Evolutionary conservation across 2,329 filamentous ascomycete genomes (phyloP).

Genomic region (Ophiosphaerella herpotricha): DNA sequence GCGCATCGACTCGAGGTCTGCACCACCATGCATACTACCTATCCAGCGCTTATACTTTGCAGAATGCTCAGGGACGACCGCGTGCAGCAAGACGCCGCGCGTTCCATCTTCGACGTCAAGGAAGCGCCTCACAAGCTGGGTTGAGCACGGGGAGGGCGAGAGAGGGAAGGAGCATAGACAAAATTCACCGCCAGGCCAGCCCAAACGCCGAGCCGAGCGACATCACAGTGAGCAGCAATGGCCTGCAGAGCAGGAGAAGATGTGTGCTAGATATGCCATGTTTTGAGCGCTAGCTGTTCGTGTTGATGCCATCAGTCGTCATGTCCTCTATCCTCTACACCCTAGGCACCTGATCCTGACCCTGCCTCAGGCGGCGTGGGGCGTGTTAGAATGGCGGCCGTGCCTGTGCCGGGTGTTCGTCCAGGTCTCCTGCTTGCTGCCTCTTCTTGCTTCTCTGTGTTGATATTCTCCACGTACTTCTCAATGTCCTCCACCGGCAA

Average conservation of each 20-base stretch:
- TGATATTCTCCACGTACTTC: constrained; percentile 96
- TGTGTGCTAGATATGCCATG: constrained; percentile 32
- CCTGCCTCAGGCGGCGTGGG: constrained; percentile 51
- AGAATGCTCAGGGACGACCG: constrained; percentile 93
- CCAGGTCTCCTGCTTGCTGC: constrained; percentile 86
- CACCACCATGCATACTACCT: neutral
- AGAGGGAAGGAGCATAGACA: neutral
- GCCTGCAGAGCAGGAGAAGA: constrained; percentile 2
- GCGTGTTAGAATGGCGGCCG: constrained; percentile 73
- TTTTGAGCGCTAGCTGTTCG: constrained; percentile 28
- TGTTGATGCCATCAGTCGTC: constrained; percentile 30
- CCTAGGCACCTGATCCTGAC: constrained; percentile 36
- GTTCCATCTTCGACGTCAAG: constrained; percentile 76
- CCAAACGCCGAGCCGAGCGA: constrained; percentile 6
- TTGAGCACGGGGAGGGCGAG: constrained; percentile 49
- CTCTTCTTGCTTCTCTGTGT: constrained; percentile 99
- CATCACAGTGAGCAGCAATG: constrained; percentile 17
- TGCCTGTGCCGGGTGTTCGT: constrained; percentile 67
- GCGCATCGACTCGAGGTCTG: constrained; percentile 73
- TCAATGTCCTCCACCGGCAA: constrained; percentile 95
- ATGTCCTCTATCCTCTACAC: constrained; percentile 6
- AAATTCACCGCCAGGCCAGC: constrained; percentile 1
- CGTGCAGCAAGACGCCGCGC: constrained; percentile 62
- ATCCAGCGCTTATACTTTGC: constrained; percentile 8
- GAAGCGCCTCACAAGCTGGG: constrained; percentile 76